Base-by-base conservation (phyloP, 169 alveolate genomes). In the Plasmodium blacklocki region DNA sequence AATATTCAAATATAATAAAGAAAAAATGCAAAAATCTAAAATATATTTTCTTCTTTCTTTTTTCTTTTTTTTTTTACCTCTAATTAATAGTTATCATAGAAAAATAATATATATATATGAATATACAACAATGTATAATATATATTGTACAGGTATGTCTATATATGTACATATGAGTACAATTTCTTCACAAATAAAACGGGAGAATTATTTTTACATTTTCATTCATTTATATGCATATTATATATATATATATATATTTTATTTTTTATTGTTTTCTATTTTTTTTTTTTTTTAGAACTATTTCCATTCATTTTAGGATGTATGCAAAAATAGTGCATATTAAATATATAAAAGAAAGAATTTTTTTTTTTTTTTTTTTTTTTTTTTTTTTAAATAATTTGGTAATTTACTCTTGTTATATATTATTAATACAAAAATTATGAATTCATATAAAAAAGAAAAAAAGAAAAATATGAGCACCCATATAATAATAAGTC, bases 311-410 rank as follows among this genome's bases (percentile, higher is more conserved):
- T 14, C 54, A 18, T 64, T 64, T 64, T 29, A 29, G 14, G n/a
- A 64, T 64, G 54, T 64, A 64, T 64, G 73, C 73, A 64, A 14
- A 12, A 32, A 8, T 47, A 58, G 73, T 64, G 73, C 73, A 23
- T 9, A 59, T 59, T 29, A 29, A 29, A 3, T 29, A 2, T 29
- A 29, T 29, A 29, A 29, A 1, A 29, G 39, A 29, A 29, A 29
- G 39, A 29, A 29, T 29, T 29, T 29, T 29, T 29, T 29, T 29
- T 29, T 29, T 29, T 29, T 29, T 29, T 29, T 29, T 29, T 29
- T 29, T 29, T 29, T 29, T 29, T 29, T 29, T 29, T 29, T 29
- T 29, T 29, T 29, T 29, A 3, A 29, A 29, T 29, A 29, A 29
- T 29, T 29, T 29, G 39, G 39, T 29, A 29, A 29, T 29, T 29